These are phyloP conservation scores for Ligustrum vulgare DNA, from an alignment of 257 asterid species.

Conservation along the genomic window DNA sequence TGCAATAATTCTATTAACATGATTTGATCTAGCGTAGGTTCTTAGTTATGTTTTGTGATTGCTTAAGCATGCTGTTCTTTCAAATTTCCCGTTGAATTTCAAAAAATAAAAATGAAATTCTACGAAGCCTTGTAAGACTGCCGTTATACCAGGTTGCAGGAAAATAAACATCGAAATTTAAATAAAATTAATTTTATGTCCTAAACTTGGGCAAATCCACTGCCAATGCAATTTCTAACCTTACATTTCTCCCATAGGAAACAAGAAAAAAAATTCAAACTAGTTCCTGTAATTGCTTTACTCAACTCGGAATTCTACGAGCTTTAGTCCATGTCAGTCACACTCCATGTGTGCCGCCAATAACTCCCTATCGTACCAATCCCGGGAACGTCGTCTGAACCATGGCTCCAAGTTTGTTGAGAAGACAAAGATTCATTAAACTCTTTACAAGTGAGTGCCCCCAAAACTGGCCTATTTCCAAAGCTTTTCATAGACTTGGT, in stretches of 20 bases:
- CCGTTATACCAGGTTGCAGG: not conserved
- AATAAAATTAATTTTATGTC: not conserved
- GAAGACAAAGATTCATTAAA: conserved; percentile 26
- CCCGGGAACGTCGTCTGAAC: conserved; percentile 27
- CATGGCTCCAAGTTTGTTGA: conserved; percentile 22
- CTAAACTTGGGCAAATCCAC: too few species aligned
- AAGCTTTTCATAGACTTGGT: conserved; percentile 28
- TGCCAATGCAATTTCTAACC: conserved; percentile 3
- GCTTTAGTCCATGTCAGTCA: conserved; percentile 1
- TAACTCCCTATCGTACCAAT: conserved; percentile 54
- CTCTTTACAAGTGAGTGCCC: conserved; percentile 28
- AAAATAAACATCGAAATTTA: not conserved
- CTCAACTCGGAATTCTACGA: not conserved
- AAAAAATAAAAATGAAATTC: not conserved
- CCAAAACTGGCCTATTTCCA: conserved; percentile 37
- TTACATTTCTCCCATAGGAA: not conserved
- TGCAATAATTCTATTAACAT: too few species aligned
- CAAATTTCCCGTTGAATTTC: too few species aligned
- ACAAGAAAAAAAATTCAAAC: too few species aligned
- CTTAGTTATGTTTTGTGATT: too few species aligned
- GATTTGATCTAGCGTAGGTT: too few species aligned
- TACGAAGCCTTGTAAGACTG: not conserved
- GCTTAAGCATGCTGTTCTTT: too few species aligned
- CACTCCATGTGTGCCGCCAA: conserved; percentile 41
- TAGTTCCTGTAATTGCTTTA: too few species aligned